Conservation (phyloP, 768 basidiomycete species). For the Asterophora parasitica region DNA sequence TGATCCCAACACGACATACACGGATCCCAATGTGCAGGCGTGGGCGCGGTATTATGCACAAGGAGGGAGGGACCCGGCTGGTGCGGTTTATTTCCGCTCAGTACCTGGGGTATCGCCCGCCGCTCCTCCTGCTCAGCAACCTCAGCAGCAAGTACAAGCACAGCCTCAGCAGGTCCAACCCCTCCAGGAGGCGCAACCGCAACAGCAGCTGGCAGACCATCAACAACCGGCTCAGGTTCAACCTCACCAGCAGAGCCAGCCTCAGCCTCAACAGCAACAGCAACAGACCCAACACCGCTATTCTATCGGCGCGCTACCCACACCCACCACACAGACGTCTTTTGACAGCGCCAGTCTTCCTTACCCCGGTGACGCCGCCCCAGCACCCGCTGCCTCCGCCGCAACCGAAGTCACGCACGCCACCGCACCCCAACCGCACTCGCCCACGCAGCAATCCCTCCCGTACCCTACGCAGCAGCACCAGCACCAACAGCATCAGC, state of each 20-base stretch:
- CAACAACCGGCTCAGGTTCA: slow-evolving; percentile 10
- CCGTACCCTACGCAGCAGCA: slow-evolving; percentile 10
- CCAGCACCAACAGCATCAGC: slow-evolving; percentile 6
- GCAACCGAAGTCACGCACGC: slow-evolving; percentile 6
- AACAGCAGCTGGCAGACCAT: slow-evolving; percentile 14
- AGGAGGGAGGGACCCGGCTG: slow-evolving; percentile 69
- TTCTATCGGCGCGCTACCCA: background rate
- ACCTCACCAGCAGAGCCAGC: too few relatives aligned
- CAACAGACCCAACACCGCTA: slow-evolving; percentile 4
- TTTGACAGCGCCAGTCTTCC: slow-evolving; percentile 12
- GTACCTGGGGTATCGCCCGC: slow-evolving; percentile 68
- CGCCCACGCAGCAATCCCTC: background rate
- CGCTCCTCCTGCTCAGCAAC: slow-evolving; percentile 7
- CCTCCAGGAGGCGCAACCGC: slow-evolving; percentile 18
- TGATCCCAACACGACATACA: slow-evolving; percentile 63
- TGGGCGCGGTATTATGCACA: slow-evolving; percentile 86
- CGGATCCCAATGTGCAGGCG: slow-evolving; percentile 77
- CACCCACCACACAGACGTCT: background rate
- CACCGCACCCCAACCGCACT: slow-evolving; percentile 3
- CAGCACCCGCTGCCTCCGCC: background rate
- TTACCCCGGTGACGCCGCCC: slow-evolving; percentile 17
- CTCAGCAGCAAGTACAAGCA: slow-evolving; percentile 6
- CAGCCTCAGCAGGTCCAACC: slow-evolving; percentile 18
- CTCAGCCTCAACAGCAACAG: slow-evolving; percentile 5
- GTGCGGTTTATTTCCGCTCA: slow-evolving; percentile 75